Evolutionary conservation across 805 yeast genomes (phyloP).

Genomic region (Ogataea parapolymorpha): DNA sequence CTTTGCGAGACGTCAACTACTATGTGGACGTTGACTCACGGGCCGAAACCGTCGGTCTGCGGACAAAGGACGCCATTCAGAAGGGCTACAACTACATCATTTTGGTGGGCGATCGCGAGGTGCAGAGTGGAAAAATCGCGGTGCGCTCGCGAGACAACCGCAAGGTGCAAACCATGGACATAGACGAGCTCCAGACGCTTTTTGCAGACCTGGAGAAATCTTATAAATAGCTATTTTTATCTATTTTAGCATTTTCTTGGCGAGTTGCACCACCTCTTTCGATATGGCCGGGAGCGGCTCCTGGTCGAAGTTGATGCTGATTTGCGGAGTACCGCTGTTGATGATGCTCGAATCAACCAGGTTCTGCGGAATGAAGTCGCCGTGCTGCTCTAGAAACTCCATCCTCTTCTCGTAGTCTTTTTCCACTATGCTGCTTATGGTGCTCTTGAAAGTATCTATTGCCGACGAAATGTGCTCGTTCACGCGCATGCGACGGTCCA

Average conservation of each 20-base stretch:
- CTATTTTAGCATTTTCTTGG: slow-evolving; percentile 13
- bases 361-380: slow-evolving; percentile 51
- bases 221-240: slow-evolving; percentile 32
- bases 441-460: slow-evolving; percentile 39
- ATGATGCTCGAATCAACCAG: slow-evolving; percentile 26
- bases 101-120: slow-evolving; percentile 86
- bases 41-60: slow-evolving; percentile 71
- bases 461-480: slow-evolving; percentile 39
- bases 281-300: slow-evolving; percentile 24
- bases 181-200: slow-evolving; percentile 48
- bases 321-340: slow-evolving; percentile 21
- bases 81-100: slow-evolving; percentile 76
- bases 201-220: slow-evolving; percentile 55
- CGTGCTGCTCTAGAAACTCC: slow-evolving; percentile 44
- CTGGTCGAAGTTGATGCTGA: slow-evolving; percentile 20
- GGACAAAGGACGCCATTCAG: slow-evolving; percentile 73
- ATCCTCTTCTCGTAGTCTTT: slow-evolving; percentile 44
- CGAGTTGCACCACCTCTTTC: slow-evolving; percentile 17
- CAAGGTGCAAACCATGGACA: slow-evolving; percentile 40
- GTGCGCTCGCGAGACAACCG: slow-evolving; percentile 57
- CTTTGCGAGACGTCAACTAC: slow-evolving; percentile 58
- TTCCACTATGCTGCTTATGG: slow-evolving; percentile 37
- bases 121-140: slow-evolving; percentile 54
- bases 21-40: slow-evolving; percentile 74
- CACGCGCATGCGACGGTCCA: slow-evolving; percentile 45